Evolutionary conservation across 192 early-diverging fungal species (phyloP).

Genomic region (Backusella australiensis): DNA sequence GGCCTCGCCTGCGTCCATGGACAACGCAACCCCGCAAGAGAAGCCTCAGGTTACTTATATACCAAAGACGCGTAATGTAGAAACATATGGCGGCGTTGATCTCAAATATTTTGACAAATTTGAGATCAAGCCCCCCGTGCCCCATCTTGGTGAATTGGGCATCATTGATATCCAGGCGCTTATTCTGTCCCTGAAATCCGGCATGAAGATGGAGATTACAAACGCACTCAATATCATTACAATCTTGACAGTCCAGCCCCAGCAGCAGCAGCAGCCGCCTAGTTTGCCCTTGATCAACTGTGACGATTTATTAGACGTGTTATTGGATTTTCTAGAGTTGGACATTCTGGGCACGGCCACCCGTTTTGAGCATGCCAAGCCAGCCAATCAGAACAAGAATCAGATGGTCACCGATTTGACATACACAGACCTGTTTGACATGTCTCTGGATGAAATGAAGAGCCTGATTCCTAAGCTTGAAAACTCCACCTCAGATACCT

Average conservation of each 20-base stretch:
- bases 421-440: conserved; percentile 51
- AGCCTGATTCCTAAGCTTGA: conserved; percentile 36
- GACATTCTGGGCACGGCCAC: conserved; percentile 27
- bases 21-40: background rate
- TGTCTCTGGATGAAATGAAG: conserved; percentile 51
- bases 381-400: conserved; percentile 8
- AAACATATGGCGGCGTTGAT: conserved; percentile 78
- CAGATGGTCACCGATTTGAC: conserved; percentile 16
- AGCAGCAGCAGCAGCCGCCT: conserved; percentile 33
- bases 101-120: conserved; percentile 57
- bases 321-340: conserved; percentile 59
- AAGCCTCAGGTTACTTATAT: conserved; percentile 37
- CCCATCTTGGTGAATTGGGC: conserved; percentile 52
- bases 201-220: conserved; percentile 69
- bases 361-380: background rate
- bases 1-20: background rate
- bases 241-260: conserved; percentile 50
- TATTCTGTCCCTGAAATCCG: conserved; percentile 76
- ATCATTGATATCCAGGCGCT: conserved; percentile 73
- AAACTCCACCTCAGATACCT: conserved; percentile 31
- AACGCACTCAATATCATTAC: conserved; percentile 74
- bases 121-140: conserved; percentile 47
- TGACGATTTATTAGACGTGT: conserved; percentile 64
- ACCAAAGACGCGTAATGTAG: conserved; percentile 64
- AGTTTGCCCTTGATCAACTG: conserved; percentile 35